Evolutionary conservation across 2,329 filamentous ascomycete genomes (phyloP), one percentile per base, ranked within the genome.

Genomic region (Fusarium chlamydosporum): DNA sequence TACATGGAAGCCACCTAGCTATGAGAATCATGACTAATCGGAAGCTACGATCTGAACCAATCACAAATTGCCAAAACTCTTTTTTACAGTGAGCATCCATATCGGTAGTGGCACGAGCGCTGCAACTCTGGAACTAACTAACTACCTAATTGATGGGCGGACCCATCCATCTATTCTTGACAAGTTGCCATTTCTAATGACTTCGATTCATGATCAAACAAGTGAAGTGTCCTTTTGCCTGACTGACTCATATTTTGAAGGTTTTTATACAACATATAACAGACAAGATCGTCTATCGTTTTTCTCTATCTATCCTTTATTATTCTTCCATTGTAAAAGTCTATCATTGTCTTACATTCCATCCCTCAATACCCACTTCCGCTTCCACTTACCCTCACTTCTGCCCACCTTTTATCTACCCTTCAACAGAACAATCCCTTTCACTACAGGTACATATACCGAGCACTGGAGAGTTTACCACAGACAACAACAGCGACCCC

Each of bases 121-220:
- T 43, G 33, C 20, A 53, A 40, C n/a, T 29, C 41, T 43, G 33
- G 20, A 53, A 38, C n/a, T 29, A 10, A n/a, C 15, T 38, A 23
- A n/a, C n/a, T n/a, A n/a, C n/a, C n/a, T n/a, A n/a, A n/a, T n/a
- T n/a, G n/a, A 38, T 26, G 12, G 16, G 34, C 47, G 47, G 47
- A 51, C 40, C 47, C 47, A 20, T 51, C 47, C 47, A 20, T 51
- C 34, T n/a, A 35, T 38, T 64, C 72, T 67, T 74, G 71, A 69
- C 72, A 74, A 74, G 65, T 74, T 74, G 72, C 38, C 38, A 61
- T 60, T 75, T 75, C 73, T 71, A 73, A 71, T 56, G 65, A 72
- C 73, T 74, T 75, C 71, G 71, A 75, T 70, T 50, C 15, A 59
- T 43, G 42, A 61, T 29, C 29, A 42, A 58, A 55, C 50, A 74